Evolutionary conservation across 495 filamentous ascomycete species (phyloP), one percentile per base, ranked within the genome.

Genomic region (Lophiostoma macrostomum): DNA sequence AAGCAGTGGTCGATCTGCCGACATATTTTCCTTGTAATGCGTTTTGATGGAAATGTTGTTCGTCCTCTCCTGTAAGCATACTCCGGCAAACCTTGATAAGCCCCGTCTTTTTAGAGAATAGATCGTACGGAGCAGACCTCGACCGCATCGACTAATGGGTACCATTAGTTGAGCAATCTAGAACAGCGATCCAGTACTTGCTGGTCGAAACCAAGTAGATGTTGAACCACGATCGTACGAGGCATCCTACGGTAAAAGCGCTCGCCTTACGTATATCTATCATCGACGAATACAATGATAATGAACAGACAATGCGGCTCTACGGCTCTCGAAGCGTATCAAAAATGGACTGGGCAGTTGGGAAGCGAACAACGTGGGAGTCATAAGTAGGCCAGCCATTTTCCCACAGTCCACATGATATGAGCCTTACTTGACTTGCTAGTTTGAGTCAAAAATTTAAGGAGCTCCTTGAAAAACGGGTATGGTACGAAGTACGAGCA

Each of bases 21-120:
- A 53, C 27, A 36, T 53, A 8, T 53, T 53, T 28, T 53, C 50
- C 4, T 22, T 53, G 19, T 37, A 39, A 32, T 53, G 50, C 31
- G 39, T 53, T 30, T 53, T 44, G 16, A 16, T 53, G 2, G 50
- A 53, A 23, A 53, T 45, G n/a, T 10, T 45, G 13, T 19, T 24
- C 5, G 8, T 44, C 4, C 24, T 35, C 16, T 14, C 16, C 10
- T 14, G 14, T 20, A 25, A 24, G 22, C 34, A 37, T 18, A 19
- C 38, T 25, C 24, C 45, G 18, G 22, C 0, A 16, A 11, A 43
- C 12, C 27, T 53, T 13, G 28, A 8, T 18, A 11, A 3, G 13
- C 27, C 34, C 1, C 39, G 38, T 45, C 38, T 39, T 4, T 8
- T 2, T 13, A 18, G 16, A 14, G n/a, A 37, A 53, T 18, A 19